Base-by-base conservation (phyloP, 495 filamentous ascomycete species). In the Gamarada debralockiae region DNA sequence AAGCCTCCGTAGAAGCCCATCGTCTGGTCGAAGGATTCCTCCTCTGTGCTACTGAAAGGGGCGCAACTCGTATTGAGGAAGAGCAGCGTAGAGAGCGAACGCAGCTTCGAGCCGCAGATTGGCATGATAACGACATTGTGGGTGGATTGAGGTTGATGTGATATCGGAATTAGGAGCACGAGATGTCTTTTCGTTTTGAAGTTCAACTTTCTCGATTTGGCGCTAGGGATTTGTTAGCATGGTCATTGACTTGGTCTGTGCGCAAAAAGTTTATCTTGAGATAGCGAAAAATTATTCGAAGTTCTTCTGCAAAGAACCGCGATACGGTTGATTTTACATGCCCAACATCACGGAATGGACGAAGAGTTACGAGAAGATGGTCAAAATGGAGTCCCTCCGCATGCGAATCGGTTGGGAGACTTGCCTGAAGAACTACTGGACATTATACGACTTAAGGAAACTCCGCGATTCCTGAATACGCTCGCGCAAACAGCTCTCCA, bases 1-100 rank as follows among this genome's bases (percentile, higher is more conserved):
- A 77, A 49, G 80, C 76, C 48, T 85, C 82, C 51, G 86, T 87
- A 46, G 89, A 85, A 67, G 85, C 80, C 80, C 84, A 85, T 77
- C 88, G 74, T 58, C 50, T 14, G 0, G 36, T 15, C 33, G 47
- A 29, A 29, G 60, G 52, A 63, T 59, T 43, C 63, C 61, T 38
- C 70, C 60, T 48, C 64, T 65, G 52, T 65, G 65, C 60, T 55
- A 75, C 44, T 40, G 70, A 55, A 17, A 73, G 66, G 41, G 67
- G 61, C 22, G 73, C 70, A 34, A 65, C 60, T 53, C 72, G 67
- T 55, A 71, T 41, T 24, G 69, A 49, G 33, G 48, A 59, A 48
- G 59, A 51, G 40, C 72, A 61, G 44, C 74, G 73, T 52, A 81
- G 67, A 63, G 76, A 75, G 54, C 80, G 78, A 47, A 76, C 73